phyloP scores from a whole-genome alignment of 202 grass and related monocot genomes.

The Schoenoplectus tabernaemontani region DNA sequence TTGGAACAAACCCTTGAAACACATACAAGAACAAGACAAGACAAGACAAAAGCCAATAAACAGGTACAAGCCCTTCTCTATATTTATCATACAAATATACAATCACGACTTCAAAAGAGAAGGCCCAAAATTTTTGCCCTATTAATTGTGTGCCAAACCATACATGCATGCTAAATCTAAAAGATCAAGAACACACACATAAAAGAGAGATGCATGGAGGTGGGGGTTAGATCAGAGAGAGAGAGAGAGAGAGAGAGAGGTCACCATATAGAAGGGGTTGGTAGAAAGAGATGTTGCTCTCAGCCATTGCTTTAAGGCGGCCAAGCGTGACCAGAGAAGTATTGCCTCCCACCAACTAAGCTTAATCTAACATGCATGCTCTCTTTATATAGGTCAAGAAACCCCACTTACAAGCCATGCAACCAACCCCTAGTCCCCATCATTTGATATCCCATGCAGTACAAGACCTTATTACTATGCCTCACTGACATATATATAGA shows the following conservation, averaged over 20 bases:
- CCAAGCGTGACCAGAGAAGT: constrained; percentile 33
- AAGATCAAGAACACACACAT: background rate
- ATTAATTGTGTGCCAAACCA: background rate
- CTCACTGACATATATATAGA: background rate
- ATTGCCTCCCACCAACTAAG: constrained; percentile 86
- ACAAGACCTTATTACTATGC: constrained; percentile 8
- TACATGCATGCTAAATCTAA: constrained; percentile 13
- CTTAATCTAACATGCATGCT: constrained; percentile 66
- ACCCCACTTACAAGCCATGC: constrained; percentile 37
- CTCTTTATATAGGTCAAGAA: constrained; percentile 30
- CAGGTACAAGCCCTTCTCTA: background rate
- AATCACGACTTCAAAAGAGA: background rate
- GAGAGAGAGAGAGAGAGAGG: constrained; percentile 19
- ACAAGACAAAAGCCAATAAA: background rate
- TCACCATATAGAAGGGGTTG: constrained; percentile 40
- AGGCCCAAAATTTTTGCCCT: background rate
- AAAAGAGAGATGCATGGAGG: background rate
- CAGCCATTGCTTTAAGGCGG: constrained; percentile 49
- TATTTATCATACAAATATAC: background rate
- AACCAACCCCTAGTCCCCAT: constrained; percentile 14
- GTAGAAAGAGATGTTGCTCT: constrained; percentile 41
- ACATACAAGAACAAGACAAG: background rate
- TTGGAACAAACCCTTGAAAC: background rate
- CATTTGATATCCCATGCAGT: constrained; percentile 32
- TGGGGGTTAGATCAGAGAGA: background rate